Evolutionary conservation across 352 stramenopile species (phyloP), one percentile per base, ranked within the genome.

Genomic region (Pilasporangium apinafurcum): DNA sequence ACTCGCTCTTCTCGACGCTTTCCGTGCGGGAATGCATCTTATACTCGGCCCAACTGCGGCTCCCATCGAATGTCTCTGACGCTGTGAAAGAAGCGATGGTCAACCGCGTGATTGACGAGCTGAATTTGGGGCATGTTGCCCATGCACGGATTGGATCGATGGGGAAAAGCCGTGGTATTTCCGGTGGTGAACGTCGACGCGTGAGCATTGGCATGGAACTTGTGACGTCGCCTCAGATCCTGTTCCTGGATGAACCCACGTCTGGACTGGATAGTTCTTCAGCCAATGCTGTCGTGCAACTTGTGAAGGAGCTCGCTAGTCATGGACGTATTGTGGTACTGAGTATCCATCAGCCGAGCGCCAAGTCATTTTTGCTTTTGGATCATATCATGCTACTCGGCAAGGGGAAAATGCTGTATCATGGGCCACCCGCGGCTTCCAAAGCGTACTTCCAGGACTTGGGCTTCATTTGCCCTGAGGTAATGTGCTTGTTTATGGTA

Each of bases 161-260:
- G 26, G 56, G 56, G 12, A 35, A 71, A 0, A 61, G 79, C 6
- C 92, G 94, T 41, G 95, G 95, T 14, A 76, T 98, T 22, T 97
- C 85, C 41, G 92, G 94, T 16, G 94, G 92, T 13, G 94, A 98
- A 58, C 74, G 86, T 24, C 92, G 96, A 30, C 74, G 94, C 18
- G 86, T 96, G 24, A 95, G 77, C 34, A 97, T 98, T 53, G 90
- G 86, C 24, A 96, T 95, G 72, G 90, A 97, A 53, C 85, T 97
- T 48, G 87, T 98, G 24, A 95, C 76, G 20, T 89, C 70, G 33
- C 74, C 78, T 18, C 81, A 90, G 63, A 88, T 93, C 32, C 38
- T 92, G 44, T 92, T 96, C 28, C 50, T 95, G 25, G 88, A 97
- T 45, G 93, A 98, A 44, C 93, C 93, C 16, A 98, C 92, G 1